Evolutionary conservation across 176 grass and related monocot species (phyloP), one percentile per base, ranked within the genome.

Genomic region (Raddia distichophylla): DNA sequence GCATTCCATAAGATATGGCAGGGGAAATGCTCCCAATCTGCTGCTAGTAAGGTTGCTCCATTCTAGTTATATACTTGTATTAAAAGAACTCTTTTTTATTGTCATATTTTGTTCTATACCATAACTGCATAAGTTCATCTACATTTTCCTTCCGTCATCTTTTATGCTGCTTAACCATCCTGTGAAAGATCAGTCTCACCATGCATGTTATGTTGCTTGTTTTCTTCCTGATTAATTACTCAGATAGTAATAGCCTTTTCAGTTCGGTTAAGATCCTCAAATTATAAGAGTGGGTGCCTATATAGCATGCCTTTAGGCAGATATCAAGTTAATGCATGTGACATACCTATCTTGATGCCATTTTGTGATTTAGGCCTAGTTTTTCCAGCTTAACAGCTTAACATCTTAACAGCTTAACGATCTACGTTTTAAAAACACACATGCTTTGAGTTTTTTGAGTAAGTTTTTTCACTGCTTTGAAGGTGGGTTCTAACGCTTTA

Each of bases 1-100:
- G 83, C 81, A 63, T 93, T 94, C 82, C 73, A 71, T 72, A 98
- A 89, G 87, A 98, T 94, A 83, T 98, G 95, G 95, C 92, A 91
- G 68, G 92, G 92, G 22, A 89, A 93, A 74, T 92, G 83, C 73
- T 88, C 92, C 45, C 84, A 89, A 17, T 87, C 92, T 81, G 84
- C 90, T 87, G 92, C 92, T 85, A 94, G 72, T 84, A 94, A 98
- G 95, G 95, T 98, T 75, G 80, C 60, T 72, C 56, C 60, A 69
- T 85, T 64, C 18, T 63, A 69, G 69, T 58, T 43, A 5, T 57
- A 48, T 71, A 27, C 27, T 27, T 27, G 27, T 27, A 71, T 78
- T 66, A 52, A 34, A 55, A 72, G n/a, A 61, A 77, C 66, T 72
- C 54, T 13, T 84, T 67, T 8, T 84, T 67, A 6, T 7, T 74